Evolutionary conservation across 371 early-diverging fungal species (phyloP), one percentile per base, ranked within the genome.

Genomic region (Quaeritorhiza haematococci): DNA sequence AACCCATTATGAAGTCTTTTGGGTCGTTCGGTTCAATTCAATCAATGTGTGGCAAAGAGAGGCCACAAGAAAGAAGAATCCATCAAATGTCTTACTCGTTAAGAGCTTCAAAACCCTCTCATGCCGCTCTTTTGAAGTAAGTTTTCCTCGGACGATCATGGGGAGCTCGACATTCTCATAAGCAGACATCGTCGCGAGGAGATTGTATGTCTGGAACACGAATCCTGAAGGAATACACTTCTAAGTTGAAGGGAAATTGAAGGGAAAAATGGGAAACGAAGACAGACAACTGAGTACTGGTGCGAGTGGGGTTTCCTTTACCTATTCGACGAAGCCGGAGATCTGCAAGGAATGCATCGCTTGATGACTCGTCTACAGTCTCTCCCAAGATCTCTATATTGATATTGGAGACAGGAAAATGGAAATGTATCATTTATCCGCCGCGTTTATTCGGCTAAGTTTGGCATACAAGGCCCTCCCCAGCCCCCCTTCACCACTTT

Each of bases 131-230:
- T 52, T 49, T 3, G 21, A 33, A 2, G 21, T 8, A n/a, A 68
- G 33, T n/a, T 65, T 62, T 5, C 62, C 66, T 17, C 43, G 48
- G 26, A 68, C 62, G 8, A 62, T 55, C 69, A 68, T 68, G 24
- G 69, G 69, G 15, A 68, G 60, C 49, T 68, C 69, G 13, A 68
- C 69, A 44, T 68, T 68, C 38, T 68, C 69, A 34, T 49, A 62
- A 4, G 69, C 69, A 2, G 62, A 59, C 62, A 68, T 56, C 47
- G 64, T 64, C 0, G 57, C 62, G 19, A 68, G 58, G 27, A 68
- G 46, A 44, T 68, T 68, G 55, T 62, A 68, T 2, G 69, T 59
- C 28, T 68, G 66, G 35, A 68, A 68, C 5, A 68, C 66, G 35
- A 68, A 68, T 6, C 67, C 57, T 58, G 1, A 10, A 8, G 27